Conservation (phyloP, 108 stramenopile genomes). For the Pseudonitzschia delicatissima region DNA sequence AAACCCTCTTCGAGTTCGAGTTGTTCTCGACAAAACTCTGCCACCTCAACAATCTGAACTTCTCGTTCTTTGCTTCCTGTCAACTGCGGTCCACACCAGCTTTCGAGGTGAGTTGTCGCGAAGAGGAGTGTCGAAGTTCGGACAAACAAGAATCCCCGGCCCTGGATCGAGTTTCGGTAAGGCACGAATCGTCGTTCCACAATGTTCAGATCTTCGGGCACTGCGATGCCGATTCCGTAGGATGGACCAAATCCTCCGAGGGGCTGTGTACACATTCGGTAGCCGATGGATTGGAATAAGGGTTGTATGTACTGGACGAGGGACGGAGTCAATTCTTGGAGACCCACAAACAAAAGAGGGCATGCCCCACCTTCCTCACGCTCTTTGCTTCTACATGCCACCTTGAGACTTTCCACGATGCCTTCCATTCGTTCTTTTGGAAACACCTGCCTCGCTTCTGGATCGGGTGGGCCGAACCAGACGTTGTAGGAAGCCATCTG, state of each 20-base stretch:
- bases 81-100: conserved; percentile 24
- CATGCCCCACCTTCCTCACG: not conserved
- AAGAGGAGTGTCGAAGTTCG: conserved; percentile 13
- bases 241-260: not conserved
- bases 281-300: conserved; percentile 33
- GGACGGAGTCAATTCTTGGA: conserved; percentile 55
- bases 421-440: conserved; percentile 50
- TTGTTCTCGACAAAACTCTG: conserved; percentile 39
- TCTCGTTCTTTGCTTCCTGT: conserved; percentile 45
- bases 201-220: conserved; percentile 10
- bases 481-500: conserved; percentile 52
- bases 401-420: conserved; percentile 23
- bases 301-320: conserved; percentile 34
- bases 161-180: conserved; percentile 39
- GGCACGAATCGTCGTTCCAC: conserved; percentile 31
- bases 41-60: conserved; percentile 34
- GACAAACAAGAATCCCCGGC: conserved; percentile 46
- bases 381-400: conserved; percentile 6
- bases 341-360: conserved; percentile 45
- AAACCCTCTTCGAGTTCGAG: conserved; percentile 21
- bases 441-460: conserved; percentile 15
- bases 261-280: conserved; percentile 37
- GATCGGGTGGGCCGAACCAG: conserved; percentile 57
- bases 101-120: conserved; percentile 63
- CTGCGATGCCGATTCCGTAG: conserved; percentile 48